Conservation (phyloP, 73 alveolate species). For the Stentor coeruleus region DNA sequence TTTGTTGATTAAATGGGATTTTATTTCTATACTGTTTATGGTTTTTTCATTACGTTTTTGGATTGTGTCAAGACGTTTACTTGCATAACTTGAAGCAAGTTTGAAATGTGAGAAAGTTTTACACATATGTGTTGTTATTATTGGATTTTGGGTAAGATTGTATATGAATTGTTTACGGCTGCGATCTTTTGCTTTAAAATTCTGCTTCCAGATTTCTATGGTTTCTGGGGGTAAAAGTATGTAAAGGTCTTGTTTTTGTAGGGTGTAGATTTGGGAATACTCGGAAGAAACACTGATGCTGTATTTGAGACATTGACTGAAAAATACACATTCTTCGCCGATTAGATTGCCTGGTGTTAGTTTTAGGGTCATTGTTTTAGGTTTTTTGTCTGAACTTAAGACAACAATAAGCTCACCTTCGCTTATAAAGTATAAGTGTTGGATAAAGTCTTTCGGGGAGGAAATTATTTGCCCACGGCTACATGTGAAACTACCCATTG, state of each 20-base stretch:
- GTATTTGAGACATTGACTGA: not conserved
- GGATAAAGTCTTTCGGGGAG: not conserved
- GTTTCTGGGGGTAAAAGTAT: not conserved
- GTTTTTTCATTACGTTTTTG: not conserved
- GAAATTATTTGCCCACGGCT: not conserved
- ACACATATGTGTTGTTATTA: not conserved
- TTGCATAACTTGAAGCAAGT: not conserved
- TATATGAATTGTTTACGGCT: not conserved
- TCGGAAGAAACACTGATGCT: not conserved
- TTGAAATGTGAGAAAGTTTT: not conserved
- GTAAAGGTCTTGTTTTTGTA: not conserved
- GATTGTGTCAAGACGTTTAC: not conserved
- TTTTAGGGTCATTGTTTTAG: not conserved
- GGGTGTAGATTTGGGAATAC: not conserved
- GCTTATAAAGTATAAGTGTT: not conserved
- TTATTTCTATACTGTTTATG: not conserved
- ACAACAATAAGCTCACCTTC: not conserved
- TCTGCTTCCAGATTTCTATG: not conserved
- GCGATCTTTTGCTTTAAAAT: not conserved
- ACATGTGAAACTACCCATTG: not conserved
- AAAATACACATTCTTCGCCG: not conserved
- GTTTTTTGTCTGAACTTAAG: not conserved
- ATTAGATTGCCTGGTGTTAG: not conserved
- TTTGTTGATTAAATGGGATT: too few relatives aligned
- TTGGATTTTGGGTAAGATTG: not conserved